Base-by-base conservation (phyloP, 139 green algal species). In the Picochlorum sp. region DNA sequence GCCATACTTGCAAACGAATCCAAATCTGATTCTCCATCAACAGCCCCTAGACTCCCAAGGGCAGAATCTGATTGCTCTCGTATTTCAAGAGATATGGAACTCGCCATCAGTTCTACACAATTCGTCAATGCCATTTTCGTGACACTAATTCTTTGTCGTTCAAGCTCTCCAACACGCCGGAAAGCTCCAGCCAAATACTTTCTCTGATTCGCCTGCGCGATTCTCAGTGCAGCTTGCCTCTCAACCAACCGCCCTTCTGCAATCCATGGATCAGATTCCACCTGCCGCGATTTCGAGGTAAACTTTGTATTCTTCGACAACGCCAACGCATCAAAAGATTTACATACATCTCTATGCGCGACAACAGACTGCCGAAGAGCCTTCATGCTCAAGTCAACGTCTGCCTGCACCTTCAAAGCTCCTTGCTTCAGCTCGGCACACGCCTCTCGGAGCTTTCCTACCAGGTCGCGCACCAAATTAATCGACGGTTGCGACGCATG, bases 241-340 rank as follows among this genome's bases (percentile, higher is more conserved):
- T 85, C 76, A 21, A 77, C 64, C 44, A 77, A 60, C 1, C 57
- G 45, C 44, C 70, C 70, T 65, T 77, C 65, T 56, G 71, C n/a
- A 6, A 80, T 69, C 83, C 83, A 91, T 0, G 84, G 84, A 63
- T 91, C 84, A 6, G 21, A 49, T 16, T 86, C 75, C 15, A 73
- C 49, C n/a, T 38, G 38, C 28, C 37, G 18, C 3, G 63, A 55
- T 14, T 50, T 56, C 24, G 30, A 60, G 4, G 18, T 37, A 20
- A 50, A 63, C 47, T 74, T 41, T 41, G 34, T 62, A 57, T 54
- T 38, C 11, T 64, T 64, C 45, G 62, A 45, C 30, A 65, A 45
- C 13, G 37, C 21, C 8, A 49, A 63, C 26, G 45, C 24, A 52
- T 75, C 73, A 51, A 75, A 54, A 16, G 56, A 28, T 34, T 58